Evolutionary conservation across 495 filamentous ascomycete species (phyloP).

Genomic region (Hyaloscypha variabilis): DNA sequence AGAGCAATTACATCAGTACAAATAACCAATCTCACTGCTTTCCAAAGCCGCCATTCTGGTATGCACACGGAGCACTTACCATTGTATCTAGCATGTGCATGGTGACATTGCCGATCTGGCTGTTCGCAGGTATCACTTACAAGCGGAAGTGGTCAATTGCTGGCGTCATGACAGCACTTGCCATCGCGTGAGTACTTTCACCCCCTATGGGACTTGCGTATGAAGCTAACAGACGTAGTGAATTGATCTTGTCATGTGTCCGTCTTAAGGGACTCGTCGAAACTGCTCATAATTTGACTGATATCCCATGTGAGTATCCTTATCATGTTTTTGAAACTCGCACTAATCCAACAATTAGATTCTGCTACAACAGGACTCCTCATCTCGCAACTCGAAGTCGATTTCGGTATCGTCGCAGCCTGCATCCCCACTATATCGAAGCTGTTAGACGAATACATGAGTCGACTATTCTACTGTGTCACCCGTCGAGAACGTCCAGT

Average conservation of each 20-base stretch:
- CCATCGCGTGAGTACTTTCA: not conserved
- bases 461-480: not conserved
- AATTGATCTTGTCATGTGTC: not conserved
- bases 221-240: not conserved
- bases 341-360: not conserved
- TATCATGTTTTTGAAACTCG: not conserved
- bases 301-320: not conserved
- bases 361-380: not conserved
- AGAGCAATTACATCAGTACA: not conserved
- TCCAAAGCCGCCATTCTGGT: slow-evolving; percentile 1
- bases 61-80: not conserved
- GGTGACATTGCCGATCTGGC: not conserved
- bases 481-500: no score
- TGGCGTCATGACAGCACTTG: not conserved
- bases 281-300: not conserved
- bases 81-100: not conserved
- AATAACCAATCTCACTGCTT: not conserved
- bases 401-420: slow-evolving; percentile 6
- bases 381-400: slow-evolving; percentile 1
- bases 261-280: not conserved
- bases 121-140: not conserved
- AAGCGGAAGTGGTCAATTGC: not conserved
- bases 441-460: not conserved
- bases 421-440: not conserved
- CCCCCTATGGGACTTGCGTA: no score